Evolutionary conservation across 495 filamentous ascomycete genomes (phyloP).

Genomic region (Penicillium riverlandense): DNA sequence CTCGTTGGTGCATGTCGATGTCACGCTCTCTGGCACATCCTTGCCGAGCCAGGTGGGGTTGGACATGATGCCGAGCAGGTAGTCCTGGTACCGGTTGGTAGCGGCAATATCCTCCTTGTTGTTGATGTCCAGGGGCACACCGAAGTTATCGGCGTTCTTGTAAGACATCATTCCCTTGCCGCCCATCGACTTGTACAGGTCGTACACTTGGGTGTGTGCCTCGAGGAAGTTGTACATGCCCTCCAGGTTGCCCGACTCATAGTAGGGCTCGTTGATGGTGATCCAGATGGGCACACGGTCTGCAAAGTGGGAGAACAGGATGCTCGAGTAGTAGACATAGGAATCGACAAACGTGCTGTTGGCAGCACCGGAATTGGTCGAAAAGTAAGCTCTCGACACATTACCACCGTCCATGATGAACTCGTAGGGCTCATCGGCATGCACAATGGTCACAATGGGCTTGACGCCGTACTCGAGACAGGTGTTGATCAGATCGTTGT

Average conservation of each 20-base stretch:
- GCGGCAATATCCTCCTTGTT: constrained; percentile 28
- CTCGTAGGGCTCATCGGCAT: constrained; percentile 5
- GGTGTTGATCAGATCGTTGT: constrained; percentile 39
- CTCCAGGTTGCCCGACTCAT: constrained; percentile 23
- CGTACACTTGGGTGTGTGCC: constrained; percentile 31
- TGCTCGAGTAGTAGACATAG: constrained; percentile 2
- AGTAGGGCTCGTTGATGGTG: constrained; percentile 39
- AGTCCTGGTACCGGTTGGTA: constrained; percentile 31
- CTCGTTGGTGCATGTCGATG: too few species aligned
- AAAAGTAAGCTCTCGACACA: too few species aligned
- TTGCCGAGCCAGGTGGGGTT: constrained; percentile 36
- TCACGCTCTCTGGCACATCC: constrained; percentile 28
- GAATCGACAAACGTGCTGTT: constrained; percentile 20
- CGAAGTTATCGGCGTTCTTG: constrained; percentile 38
- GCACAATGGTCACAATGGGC: constrained; percentile 35
- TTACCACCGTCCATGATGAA: too few species aligned
- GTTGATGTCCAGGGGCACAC: constrained; percentile 26
- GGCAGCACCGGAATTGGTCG: too few species aligned
- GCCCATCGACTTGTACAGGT: constrained; percentile 31
- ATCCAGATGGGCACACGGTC: constrained; percentile 40
- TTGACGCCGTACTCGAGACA: constrained; percentile 31
- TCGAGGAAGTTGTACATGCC: constrained; percentile 26
- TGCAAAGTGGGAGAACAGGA: constrained; percentile 31
- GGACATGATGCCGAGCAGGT: constrained; percentile 30
- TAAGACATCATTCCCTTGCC: constrained; percentile 32